phyloP scores from a whole-genome alignment of 1,284 basidiomycete genomes.

The Tilletia horrida region DNA sequence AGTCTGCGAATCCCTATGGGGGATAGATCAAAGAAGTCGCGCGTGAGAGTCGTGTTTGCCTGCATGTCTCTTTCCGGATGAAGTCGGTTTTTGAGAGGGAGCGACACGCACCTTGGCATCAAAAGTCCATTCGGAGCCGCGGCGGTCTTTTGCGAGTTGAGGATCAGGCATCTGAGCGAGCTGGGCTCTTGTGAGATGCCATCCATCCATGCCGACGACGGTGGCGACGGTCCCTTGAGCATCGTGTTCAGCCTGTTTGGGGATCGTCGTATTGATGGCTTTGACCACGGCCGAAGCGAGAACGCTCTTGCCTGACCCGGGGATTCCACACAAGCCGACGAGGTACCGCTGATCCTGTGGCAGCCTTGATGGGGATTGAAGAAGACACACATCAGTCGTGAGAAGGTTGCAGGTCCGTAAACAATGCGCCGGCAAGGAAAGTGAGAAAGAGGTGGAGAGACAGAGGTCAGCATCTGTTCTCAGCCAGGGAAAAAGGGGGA shows the following conservation, averaged over 20 bases:
- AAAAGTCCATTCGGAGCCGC: slow-evolving; percentile 52
- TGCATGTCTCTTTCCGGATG: no score
- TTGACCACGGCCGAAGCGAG: slow-evolving; percentile 64
- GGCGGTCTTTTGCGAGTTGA: slow-evolving; percentile 45
- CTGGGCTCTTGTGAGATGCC: slow-evolving; percentile 65
- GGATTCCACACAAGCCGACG: slow-evolving; percentile 73
- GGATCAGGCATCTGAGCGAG: slow-evolving; percentile 66
- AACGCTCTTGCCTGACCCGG: slow-evolving; percentile 78
- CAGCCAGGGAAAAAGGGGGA: no score
- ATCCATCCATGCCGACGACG: slow-evolving; percentile 75
- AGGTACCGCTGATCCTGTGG: slow-evolving; percentile 62
- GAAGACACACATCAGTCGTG: no score
- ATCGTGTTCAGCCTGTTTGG: background rate
- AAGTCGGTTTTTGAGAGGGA: no score
- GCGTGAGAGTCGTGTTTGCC: no score
- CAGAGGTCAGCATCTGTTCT: no score
- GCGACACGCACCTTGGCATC: slow-evolving; percentile 37
- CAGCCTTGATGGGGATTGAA: no score
- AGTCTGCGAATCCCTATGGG: background rate
- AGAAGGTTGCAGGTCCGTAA: no score
- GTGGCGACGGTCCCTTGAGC: slow-evolving; percentile 57
- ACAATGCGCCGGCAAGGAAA: no score
- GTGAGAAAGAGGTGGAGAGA: no score
- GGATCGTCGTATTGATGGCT: slow-evolving; percentile 22
- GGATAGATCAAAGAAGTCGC: no score